Conservation (phyloP, 352 stramenopile genomes). For the Aphanomyces cochlioides region DNA sequence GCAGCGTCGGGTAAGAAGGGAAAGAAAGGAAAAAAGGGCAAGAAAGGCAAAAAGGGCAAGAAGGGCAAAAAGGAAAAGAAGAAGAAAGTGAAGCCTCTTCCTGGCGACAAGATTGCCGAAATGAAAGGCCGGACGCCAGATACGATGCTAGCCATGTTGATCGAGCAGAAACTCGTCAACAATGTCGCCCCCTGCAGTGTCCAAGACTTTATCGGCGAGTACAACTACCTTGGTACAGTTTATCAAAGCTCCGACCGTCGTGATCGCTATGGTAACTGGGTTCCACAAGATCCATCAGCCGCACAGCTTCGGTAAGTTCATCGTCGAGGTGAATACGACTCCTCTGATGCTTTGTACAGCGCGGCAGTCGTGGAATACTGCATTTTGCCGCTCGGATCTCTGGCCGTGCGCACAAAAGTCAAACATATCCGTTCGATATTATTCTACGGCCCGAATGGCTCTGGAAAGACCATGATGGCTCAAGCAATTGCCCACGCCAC, state of each 20-base stretch:
- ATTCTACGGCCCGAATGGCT: conserved; percentile 89
- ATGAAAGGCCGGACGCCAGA: conserved; percentile 85
- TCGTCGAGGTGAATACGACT: no score
- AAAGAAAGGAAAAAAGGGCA: conserved; percentile 66
- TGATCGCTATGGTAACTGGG: conserved; percentile 78
- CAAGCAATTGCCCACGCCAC: conserved; percentile 90
- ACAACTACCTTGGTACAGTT: conserved; percentile 86
- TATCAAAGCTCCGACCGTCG: conserved; percentile 61
- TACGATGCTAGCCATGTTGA: conserved; percentile 86
- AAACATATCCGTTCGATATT: conserved; percentile 86
- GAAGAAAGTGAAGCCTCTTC: conserved; percentile 76
- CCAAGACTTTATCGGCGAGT: conserved; percentile 86
- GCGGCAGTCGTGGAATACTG: conserved; percentile 69
- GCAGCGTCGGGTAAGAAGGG: conserved; percentile 79
- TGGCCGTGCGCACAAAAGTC: conserved; percentile 67
- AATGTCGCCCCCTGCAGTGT: conserved; percentile 44
- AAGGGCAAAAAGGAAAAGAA: conserved; percentile 46
- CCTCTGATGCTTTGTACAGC: neutral
- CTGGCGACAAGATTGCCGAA: conserved; percentile 88
- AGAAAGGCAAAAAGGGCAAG: conserved; percentile 47
- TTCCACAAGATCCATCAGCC: conserved; percentile 87
- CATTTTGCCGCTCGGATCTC: conserved; percentile 82
- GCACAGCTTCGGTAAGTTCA: conserved; percentile 86
- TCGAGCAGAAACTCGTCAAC: conserved; percentile 89
- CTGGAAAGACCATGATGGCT: conserved; percentile 91